These are phyloP conservation scores for Hypoxylon sp. DNA, from an alignment of 2,329 filamentous ascomycete genomes.

Conservation along the genomic window DNA sequence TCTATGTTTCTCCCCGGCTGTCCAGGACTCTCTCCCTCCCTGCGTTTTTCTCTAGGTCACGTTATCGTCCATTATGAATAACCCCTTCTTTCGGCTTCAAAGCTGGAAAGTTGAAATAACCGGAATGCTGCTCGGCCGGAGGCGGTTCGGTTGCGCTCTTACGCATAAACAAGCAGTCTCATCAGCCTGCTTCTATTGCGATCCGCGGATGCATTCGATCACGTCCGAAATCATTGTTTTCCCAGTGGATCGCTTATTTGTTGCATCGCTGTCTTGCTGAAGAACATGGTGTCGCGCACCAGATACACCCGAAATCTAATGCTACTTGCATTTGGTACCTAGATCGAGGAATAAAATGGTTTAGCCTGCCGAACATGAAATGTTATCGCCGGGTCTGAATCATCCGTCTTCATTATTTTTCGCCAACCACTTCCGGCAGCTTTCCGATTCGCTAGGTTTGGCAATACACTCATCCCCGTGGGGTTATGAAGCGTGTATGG, in stretches of 20 bases:
- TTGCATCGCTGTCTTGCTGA: not conserved
- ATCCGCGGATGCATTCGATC: not conserved
- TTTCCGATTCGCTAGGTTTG: constrained; percentile 21
- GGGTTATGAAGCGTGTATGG: constrained; percentile 10
- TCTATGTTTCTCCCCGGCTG: not conserved
- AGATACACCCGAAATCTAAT: constrained; percentile 19
- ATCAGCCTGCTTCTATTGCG: not conserved
- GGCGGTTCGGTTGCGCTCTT: not conserved
- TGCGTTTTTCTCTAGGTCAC: not conserved
- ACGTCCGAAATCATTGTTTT: not conserved
- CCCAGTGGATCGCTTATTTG: not conserved
- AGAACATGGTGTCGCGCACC: constrained; percentile 9
- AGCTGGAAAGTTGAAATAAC: not conserved
- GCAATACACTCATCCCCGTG: constrained; percentile 3
- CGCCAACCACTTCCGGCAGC: constrained; percentile 2
- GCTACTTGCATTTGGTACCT: not conserved
- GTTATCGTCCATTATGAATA: not conserved
- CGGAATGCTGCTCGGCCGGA: not conserved
- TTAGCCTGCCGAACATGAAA: constrained; percentile 13
- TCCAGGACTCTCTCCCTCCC: not conserved
- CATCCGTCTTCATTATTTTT: not conserved
- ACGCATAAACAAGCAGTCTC: not conserved
- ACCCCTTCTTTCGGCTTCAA: not conserved
- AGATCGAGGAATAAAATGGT: constrained; percentile 19
- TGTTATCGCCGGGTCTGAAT: constrained; percentile 17